phyloP scores from a whole-genome alignment of 169 alveolate species.

The Perkinsus marinus region DNA sequence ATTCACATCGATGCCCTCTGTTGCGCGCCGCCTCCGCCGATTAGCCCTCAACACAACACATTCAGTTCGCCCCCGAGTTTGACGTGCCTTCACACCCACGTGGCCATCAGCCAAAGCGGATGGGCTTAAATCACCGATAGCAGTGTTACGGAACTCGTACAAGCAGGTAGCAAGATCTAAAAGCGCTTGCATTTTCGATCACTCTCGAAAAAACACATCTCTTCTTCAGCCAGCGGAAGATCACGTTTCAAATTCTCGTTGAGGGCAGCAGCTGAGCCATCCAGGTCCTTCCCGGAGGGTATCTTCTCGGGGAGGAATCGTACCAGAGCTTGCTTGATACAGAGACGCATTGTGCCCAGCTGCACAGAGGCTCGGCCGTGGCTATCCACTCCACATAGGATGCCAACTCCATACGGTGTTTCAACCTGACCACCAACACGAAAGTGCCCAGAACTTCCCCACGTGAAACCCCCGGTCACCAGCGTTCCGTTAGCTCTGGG shows the following conservation, averaged over 20 bases:
- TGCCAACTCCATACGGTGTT: not conserved
- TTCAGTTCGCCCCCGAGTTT: too few relatives aligned
- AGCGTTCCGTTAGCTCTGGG: not conserved
- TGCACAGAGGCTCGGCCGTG: not conserved
- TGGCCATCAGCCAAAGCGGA: too few relatives aligned
- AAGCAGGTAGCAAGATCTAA: not conserved
- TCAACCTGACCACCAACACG: not conserved
- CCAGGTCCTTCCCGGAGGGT: not conserved
- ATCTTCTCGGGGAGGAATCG: not conserved
- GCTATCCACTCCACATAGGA: not conserved
- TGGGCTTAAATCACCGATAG: not conserved
- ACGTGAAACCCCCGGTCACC: not conserved
- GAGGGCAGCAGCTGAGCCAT: not conserved
- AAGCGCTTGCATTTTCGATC: not conserved
- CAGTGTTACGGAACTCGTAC: not conserved
- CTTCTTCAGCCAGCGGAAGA: not conserved
- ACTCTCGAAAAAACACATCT: not conserved
- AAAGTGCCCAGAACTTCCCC: too few relatives aligned
- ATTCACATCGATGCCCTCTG: too few relatives aligned
- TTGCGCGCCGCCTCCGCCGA: too few relatives aligned
- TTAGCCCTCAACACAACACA: too few relatives aligned
- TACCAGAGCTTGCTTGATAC: not conserved
- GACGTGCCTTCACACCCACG: too few relatives aligned
- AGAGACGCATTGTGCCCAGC: not conserved
- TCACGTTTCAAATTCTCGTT: not conserved